Conservation (phyloP, 1,284 basidiomycete species). For the Trametes hirsuta region DNA sequence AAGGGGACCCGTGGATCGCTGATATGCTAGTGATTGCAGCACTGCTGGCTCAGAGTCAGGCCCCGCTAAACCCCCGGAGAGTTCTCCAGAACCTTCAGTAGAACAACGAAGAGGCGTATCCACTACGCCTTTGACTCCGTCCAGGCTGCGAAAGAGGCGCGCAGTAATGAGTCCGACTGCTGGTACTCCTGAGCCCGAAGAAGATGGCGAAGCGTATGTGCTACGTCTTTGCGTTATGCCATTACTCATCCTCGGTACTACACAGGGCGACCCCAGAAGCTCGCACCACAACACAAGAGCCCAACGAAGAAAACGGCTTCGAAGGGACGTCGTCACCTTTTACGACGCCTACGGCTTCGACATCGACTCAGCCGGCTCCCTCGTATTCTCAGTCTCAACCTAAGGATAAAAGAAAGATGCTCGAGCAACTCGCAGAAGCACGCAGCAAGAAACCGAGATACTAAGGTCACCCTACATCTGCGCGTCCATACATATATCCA, state of each 20-base stretch:
- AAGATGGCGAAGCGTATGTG: neutral
- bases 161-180: neutral
- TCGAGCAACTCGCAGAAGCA: conserved; percentile 39
- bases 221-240: neutral
- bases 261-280: neutral
- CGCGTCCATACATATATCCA: neutral
- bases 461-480: neutral
- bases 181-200: neutral
- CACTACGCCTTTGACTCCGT: neutral
- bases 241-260: neutral
- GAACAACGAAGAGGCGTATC: neutral
- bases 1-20: no score
- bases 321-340: neutral
- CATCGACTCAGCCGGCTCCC: conserved; percentile 7
- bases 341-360: neutral
- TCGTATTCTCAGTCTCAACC: conserved; percentile 38
- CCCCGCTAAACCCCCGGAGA: no score
- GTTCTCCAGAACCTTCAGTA: neutral
- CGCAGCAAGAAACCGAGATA: conserved; percentile 20
- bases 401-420: conserved; percentile 40
- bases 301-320: neutral
- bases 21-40: no score
- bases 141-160: conserved; percentile 9
- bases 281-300: neutral
- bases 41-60: no score